Evolutionary conservation across 257 asterid species (phyloP), one percentile per base, ranked within the genome.

Genomic region (Nicotiana otophora): DNA sequence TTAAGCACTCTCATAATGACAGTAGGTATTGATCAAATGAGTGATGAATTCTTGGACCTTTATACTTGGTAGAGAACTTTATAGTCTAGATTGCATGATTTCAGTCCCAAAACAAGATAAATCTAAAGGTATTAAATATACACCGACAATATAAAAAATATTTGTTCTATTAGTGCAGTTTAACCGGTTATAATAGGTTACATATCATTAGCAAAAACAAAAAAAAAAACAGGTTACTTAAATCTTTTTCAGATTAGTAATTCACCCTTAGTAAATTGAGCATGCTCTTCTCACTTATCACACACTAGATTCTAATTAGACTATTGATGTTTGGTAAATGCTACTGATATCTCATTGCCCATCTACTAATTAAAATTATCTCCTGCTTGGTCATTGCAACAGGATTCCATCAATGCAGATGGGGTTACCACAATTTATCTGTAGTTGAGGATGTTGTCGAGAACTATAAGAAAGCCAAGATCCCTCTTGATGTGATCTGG

Each of bases 401-500:
- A 94, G 99, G 99, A 62, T 94, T 96, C 81, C 99, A 96, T 78
- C 98, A 96, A 88, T 94, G 99, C 78, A 88, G 91, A 0, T 96
- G 87, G 64, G 99, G 99, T 7, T 96, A 94, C 88, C 85, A 90
- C 81, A 83, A 90, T 81, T 91, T 94, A n/a, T 42, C 86, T 85
- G 94, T 92, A 57, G 85, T 96, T 75, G 90, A 94, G 84, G 81
- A 78, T 33, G 99, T 96, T 81, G 98, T 94, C 30, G 92, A 92
- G 82, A 86, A 87, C 79, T 96, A 94, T 78, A 85, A 92, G 28
- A 92, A 91, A 78, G 94, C 98, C 61, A 55, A 58, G 70, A 94
- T 96, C 64, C 99, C 99, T 20, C 89, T 96, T 14, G 99, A 96
- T 77, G 97, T 91, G 64, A 92, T 96, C 88, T 96, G 99, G 99